Conservation (phyloP, 371 early-diverging fungal species). For the Umbelopsis sp. region DNA sequence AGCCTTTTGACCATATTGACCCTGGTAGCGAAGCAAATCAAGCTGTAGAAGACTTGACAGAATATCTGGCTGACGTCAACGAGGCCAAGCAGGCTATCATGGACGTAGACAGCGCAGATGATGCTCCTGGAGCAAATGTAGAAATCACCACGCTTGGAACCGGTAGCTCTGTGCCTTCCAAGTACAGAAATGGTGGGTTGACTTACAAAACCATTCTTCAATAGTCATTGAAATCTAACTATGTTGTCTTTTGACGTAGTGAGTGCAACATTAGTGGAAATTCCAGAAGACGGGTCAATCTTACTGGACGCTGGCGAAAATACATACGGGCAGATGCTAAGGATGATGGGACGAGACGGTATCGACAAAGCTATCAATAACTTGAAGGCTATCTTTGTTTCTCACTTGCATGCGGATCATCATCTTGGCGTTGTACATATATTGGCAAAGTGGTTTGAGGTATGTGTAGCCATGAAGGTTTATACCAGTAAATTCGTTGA, state of each 20-base stretch:
- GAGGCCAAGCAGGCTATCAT: constrained; percentile 38
- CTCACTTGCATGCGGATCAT: constrained; percentile 99
- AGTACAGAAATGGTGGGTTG: constrained; percentile 90
- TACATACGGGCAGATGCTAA: constrained; percentile 90
- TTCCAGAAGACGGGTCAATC: constrained; percentile 64
- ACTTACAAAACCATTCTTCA: neutral
- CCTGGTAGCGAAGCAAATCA: constrained; percentile 23
- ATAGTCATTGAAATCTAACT: neutral
- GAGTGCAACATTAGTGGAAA: constrained; percentile 77
- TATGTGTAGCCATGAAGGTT: constrained; percentile 24
- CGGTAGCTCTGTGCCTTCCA: constrained; percentile 96
- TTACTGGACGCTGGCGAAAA: constrained; percentile 98
- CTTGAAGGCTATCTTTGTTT: constrained; percentile 86
- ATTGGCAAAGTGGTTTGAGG: constrained; percentile 65
- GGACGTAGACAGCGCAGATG: constrained; percentile 23
- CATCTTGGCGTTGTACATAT: constrained; percentile 90
- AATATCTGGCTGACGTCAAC: constrained; percentile 32
- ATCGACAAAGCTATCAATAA: constrained; percentile 48
- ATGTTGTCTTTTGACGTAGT: constrained; percentile 51
- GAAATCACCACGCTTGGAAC: constrained; percentile 89
- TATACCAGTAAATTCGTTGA: neutral
- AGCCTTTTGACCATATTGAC: constrained; percentile 34
- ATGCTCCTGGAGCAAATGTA: constrained; percentile 55
- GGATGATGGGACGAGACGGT: constrained; percentile 65
- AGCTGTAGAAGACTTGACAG: constrained; percentile 30